Evolutionary conservation across 1,284 basidiomycete species (phyloP).

Genomic region (Agroathelia rolfsii): DNA sequence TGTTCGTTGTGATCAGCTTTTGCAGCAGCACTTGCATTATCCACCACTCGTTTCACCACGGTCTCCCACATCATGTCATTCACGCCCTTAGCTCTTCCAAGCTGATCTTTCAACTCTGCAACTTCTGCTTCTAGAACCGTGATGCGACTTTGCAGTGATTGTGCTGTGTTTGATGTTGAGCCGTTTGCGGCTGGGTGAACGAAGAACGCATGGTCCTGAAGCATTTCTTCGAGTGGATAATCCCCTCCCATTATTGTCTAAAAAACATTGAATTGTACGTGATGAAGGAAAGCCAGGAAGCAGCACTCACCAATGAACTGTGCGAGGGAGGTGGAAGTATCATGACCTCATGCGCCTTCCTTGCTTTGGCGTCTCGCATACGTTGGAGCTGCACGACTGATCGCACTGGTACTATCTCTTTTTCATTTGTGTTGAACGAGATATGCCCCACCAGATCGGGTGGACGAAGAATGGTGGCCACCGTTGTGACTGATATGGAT

Average conservation of each 20-base stretch:
- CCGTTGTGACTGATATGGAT: conserved; percentile 62
- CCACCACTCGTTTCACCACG: conserved; percentile 49
- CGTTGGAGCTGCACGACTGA: conserved; percentile 62
- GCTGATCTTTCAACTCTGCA: conserved; percentile 48
- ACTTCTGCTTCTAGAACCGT: conserved; percentile 69
- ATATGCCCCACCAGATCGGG: conserved; percentile 75
- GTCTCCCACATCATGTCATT: conserved; percentile 89
- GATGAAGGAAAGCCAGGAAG: conserved; percentile 5
- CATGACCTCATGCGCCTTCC: conserved; percentile 62
- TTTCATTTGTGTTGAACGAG: conserved; percentile 39
- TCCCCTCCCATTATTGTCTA: conserved; percentile 21
- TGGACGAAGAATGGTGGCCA: conserved; percentile 73
- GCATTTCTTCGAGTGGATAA: conserved; percentile 44
- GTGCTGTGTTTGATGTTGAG: conserved; percentile 22
- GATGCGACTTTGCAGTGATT: conserved; percentile 42
- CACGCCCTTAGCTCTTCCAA: conserved; percentile 73
- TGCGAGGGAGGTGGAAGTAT: conserved; percentile 41
- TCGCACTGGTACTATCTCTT: conserved; percentile 54
- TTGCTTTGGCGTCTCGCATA: conserved; percentile 52
- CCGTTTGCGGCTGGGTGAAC: conserved; percentile 29
- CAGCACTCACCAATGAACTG: conserved; percentile 28
- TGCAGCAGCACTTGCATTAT: background rate
- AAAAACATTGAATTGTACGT: conserved; percentile 6
- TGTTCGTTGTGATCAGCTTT: conserved; percentile 1
- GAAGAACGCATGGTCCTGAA: conserved; percentile 55